Evolutionary conservation across 495 filamentous ascomycete genomes (phyloP).

Genomic region (Aspergillus ellipticus): DNA sequence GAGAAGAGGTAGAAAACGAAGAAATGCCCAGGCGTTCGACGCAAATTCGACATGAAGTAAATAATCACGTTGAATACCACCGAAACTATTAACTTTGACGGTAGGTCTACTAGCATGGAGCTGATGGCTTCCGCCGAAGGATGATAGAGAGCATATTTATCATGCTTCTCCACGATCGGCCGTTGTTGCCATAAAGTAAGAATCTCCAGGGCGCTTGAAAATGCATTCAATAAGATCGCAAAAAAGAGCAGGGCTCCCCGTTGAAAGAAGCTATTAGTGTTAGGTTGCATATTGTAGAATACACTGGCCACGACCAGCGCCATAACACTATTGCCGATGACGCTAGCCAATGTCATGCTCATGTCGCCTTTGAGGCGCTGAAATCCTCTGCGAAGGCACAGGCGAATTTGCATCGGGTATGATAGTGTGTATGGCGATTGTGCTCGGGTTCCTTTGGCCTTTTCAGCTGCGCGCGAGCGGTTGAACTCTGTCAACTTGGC

Average conservation of each 20-base stretch:
- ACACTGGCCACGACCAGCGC: slow-evolving; percentile 75
- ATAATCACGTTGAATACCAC: slow-evolving; percentile 65
- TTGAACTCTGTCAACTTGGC: slow-evolving; percentile 64
- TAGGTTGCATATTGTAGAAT: slow-evolving; percentile 67
- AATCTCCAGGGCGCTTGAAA: slow-evolving; percentile 71
- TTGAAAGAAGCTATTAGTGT: slow-evolving; percentile 69
- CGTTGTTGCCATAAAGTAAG: slow-evolving; percentile 82
- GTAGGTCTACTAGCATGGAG: slow-evolving; percentile 78
- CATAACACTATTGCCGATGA: slow-evolving; percentile 73
- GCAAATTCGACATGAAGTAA: slow-evolving; percentile 84
- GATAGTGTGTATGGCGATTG: slow-evolving; percentile 78
- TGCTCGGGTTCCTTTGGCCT: slow-evolving; percentile 51
- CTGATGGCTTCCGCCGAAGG: slow-evolving; percentile 83
- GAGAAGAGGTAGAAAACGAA: slow-evolving; percentile 76
- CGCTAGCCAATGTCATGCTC: slow-evolving; percentile 61
- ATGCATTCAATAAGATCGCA: slow-evolving; percentile 80
- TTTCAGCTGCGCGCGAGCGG: slow-evolving; percentile 56
- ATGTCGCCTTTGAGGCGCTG: slow-evolving; percentile 63
- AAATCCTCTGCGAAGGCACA: slow-evolving; percentile 76
- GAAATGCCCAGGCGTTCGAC: slow-evolving; percentile 73
- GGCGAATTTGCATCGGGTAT: slow-evolving; percentile 61
- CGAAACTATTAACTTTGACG: slow-evolving; percentile 53
- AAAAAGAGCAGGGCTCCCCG: slow-evolving; percentile 87
- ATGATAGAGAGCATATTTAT: slow-evolving; percentile 87
- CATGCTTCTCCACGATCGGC: slow-evolving; percentile 89